Base-by-base conservation (phyloP, 2,329 filamentous ascomycete species). In the Tricladium varicosporioides region DNA sequence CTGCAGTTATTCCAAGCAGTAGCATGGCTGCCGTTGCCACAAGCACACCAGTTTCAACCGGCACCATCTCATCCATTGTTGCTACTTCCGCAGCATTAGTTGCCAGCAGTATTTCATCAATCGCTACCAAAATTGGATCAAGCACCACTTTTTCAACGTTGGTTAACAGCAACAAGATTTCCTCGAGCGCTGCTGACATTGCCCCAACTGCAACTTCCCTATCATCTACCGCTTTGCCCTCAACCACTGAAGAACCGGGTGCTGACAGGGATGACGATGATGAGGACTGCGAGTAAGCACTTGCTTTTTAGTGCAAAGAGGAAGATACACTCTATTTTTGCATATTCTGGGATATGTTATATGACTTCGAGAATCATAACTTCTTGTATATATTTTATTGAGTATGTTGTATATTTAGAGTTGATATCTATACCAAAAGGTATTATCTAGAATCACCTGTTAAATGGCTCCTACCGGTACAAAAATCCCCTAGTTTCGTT, bases 341-440 rank as follows among this genome's bases (percentile, higher is more conserved):
- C 22, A 27, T 27, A 27, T 27, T 7, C 14, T n/a, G 7, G 22
- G 18, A 11, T 11, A 9, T 27, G 11, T 27, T 31, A 18, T 14
- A 13, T 48, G 18, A 48, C 14, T n/a, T 10, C 14, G 27, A 7
- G 45, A 31, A 31, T 13, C 13, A 31, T 31, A 32, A 10, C 47
- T 49, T 49, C 47, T 36, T 49, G 47, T 49, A 49, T 49, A 49
- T 49, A 49, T 33, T 33, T 47, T 47, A 5, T 47, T 7, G 45
- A 18, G 9, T 13, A 18, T 14, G 15, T 18, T 18, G 19, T 19
- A 45, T 4, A 44, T 8, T 44, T 16, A 14, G 42, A 27, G 22
- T 27, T 27, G 22, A 27, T 3, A 27, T 27, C 7, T 27, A 3
- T 27, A 27, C 7, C 22, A 27, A 27, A 27, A 27, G 22, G 4